Percentiles rank a stretch among this genome's conserved stretches.
phyloP scores from a whole-genome alignment of 352 stramenopile species.

The Elongisporangium senticosum region DNA sequence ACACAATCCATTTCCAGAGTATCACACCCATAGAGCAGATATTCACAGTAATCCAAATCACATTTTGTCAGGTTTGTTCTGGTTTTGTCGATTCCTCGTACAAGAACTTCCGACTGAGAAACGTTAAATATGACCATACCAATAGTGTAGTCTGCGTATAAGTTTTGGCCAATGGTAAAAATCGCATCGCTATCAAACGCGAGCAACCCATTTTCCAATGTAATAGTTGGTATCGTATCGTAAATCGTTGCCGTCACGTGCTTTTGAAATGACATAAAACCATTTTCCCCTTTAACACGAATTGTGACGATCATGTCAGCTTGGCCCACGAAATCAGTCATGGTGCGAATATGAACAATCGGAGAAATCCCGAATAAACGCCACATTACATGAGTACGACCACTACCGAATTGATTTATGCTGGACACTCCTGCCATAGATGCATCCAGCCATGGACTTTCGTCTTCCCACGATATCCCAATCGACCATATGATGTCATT shows the following conservation, averaged over 20 bases:
- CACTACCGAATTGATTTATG: slow-evolving; percentile 1
- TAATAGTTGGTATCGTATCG: not conserved
- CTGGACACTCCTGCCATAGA: slow-evolving; percentile 13
- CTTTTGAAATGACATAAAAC: slow-evolving; percentile 3
- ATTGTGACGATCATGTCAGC: slow-evolving; percentile 10
- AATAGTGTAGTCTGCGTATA: not conserved
- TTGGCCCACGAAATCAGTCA: slow-evolving; percentile 7
- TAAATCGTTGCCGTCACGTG: not conserved
- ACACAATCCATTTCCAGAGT: not conserved
- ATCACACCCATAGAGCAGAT: not conserved
- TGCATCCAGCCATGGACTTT: slow-evolving; percentile 10
- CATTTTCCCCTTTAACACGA: not conserved
- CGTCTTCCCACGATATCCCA: slow-evolving; percentile 10
- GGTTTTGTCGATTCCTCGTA: not conserved
- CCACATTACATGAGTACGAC: slow-evolving; percentile 12
- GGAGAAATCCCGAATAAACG: slow-evolving; percentile 12
- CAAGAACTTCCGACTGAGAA: not conserved
- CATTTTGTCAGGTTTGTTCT: not conserved
- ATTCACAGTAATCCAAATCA: not conserved
- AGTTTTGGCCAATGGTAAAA: not conserved
- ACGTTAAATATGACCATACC: not conserved
- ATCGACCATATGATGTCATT: slow-evolving; percentile 11
- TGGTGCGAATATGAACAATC: slow-evolving; percentile 8
- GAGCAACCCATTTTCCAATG: not conserved
- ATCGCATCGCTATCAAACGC: not conserved